Percentiles rank a stretch among this genome's conserved stretches.
Conservation (phyloP, 345 rosid genomes). For the Populus euphratica region DNA sequence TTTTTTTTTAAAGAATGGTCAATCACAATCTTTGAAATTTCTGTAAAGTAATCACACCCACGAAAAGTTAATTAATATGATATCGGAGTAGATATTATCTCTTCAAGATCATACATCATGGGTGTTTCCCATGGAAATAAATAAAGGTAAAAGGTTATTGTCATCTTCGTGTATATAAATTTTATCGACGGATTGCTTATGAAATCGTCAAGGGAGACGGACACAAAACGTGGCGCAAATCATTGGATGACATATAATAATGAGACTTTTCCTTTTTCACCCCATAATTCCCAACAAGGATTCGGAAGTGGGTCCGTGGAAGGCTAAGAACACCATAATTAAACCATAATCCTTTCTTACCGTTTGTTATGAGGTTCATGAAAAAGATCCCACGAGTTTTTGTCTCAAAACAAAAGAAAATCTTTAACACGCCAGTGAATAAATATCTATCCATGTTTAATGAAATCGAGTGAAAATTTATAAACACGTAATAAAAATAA, state of each 20-base stretch:
- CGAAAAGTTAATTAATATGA: background rate
- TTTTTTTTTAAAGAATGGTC: background rate
- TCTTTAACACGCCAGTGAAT: too few species aligned
- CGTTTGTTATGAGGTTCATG: too few species aligned
- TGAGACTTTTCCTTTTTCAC: constrained; percentile 6
- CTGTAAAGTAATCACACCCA: background rate
- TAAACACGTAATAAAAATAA: too few species aligned
- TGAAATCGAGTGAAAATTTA: too few species aligned
- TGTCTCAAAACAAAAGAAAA: too few species aligned
- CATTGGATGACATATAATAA: constrained; percentile 22
- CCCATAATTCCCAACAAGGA: constrained; percentile 21
- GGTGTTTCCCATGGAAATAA: background rate
- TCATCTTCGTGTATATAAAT: background rate
- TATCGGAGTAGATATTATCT: background rate
- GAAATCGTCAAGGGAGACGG: constrained; percentile 9
- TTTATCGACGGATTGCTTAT: background rate
- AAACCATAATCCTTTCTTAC: background rate
- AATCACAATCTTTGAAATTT: constrained; percentile 15
- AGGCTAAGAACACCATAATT: constrained; percentile 8
- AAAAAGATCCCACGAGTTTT: too few species aligned
- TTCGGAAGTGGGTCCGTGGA: constrained; percentile 21
- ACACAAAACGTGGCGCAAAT: constrained; percentile 21
- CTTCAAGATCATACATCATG: constrained; percentile 4
- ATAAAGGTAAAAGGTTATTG: background rate
- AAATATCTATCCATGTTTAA: too few species aligned